Base-by-base conservation (phyloP, 2,329 filamentous ascomycete genomes). In the Aureobasidium subglaciale region DNA sequence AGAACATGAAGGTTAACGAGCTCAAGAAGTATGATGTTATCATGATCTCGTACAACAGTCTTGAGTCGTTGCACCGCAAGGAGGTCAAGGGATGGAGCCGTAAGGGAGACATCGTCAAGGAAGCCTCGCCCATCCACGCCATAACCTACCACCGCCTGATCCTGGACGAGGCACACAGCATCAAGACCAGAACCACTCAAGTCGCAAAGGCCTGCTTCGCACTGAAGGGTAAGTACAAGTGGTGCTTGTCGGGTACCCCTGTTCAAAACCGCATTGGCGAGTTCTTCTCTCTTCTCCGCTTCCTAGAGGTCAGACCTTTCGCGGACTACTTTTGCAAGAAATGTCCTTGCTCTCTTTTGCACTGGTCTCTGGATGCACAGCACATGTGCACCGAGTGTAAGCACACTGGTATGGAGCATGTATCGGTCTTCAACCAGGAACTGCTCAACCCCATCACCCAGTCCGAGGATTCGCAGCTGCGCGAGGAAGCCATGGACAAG, bases 191-290 rank as follows among this genome's bases (percentile, higher is more conserved):
- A 59, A 90, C 85, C 20, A 95, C 91, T 8, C 89, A 91, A 74
- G 93, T 93, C 11, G 93, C 93, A 20, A 95, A 89, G 70, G 92
- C 93, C 37, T 97, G 92, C 69, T 97, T 97, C 68, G 90, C 91
- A 1, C 76, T 99, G 38, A 85, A 90, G 58, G 88, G 87, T 16
- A 84, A 81, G 16, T 96, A 93, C 72, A 95, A 95, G 64, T 97
- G 93, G 90, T 99, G 93, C 68, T 77, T 99, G 58, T 93, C 88
- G 15, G 93, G 93, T 8, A 99, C 93, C 1, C 93, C 93, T 0
- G 83, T 99, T 1, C 93, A 99, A 70, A 99, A 97, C 67, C 87
- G 92, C 53, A 97, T 97, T 61, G 92, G 93, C 65, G 92, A 97
- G 69, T 95, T 96, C 70, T 96, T 97, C 72, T 97, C 92, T 0